Evolutionary conservation across 371 early-diverging fungal species (phyloP), one percentile per base, ranked within the genome.

Genomic region (Haplosporangium sp.): DNA sequence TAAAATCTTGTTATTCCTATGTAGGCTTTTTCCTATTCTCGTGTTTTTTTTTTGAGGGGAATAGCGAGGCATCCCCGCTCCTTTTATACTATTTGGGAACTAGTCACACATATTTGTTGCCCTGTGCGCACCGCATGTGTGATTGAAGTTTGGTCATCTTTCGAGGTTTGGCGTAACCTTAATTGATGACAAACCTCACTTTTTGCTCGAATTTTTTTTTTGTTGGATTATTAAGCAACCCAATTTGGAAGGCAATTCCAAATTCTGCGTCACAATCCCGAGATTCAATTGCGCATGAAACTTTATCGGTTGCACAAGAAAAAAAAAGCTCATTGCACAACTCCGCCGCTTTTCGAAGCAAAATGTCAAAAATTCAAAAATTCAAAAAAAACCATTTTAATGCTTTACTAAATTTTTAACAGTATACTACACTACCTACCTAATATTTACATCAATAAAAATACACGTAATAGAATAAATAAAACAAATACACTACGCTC

Each of bases 271-370:
- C n/a, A 55, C 0, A 35, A 27, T 55, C 7, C 55, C 15, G 47
- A 47, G 47, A 9, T 47, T 42, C 42, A 42, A 42, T 42, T 42
- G 42, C 47, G 15, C 13, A 47, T 47, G 47, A 47, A 47, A 47
- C 42, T 42, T 42, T 42, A 42, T 42, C 10, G 57, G 57, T 56
- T 37, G 57, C 57, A 56, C 57, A 56, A 56, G 15, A 56, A n/a
- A 4, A 10, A 56, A 20, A 20, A 20, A 56, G 35, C n/a, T 27
- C 27, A 27, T 27, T 27, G 27, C 27, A 27, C 27, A 27, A 27
- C 27, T 27, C 27, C 27, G 27, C 27, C 27, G 27, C 27, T 27
- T 27, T 27, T 27, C 27, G 27, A 27, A 27, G 27, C 27, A 27
- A 27, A 27, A 27, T 27, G 27, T 27, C 27, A 27, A 27, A 27